Base-by-base conservation (phyloP, 257 asterid genomes). In the Fraxinus pennsylvanica region DNA sequence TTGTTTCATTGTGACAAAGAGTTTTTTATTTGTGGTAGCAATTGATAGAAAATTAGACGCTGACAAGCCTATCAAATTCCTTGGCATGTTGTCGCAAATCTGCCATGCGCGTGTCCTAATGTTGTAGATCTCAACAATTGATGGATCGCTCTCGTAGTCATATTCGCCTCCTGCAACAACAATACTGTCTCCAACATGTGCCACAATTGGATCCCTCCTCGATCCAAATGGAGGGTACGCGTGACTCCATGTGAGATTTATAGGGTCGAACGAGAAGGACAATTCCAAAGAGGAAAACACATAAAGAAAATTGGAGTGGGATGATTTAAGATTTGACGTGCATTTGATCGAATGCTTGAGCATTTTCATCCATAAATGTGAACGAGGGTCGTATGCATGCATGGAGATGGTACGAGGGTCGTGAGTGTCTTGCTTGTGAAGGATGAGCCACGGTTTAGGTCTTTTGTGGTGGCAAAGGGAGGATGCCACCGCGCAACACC, bases 131-230 rank as follows among this genome's bases (percentile, higher is more conserved):
- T 89, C 90, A 5, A 89, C 87, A 0, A 90, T 84, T 21, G 87
- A 52, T 1, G 90, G 89, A 52, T 84, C 86, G 78, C 80, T 84
- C 74, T 87, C 89, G 72, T 82, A 84, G 39, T 86, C 88, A 45
- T 89, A 87, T 6, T 75, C 59, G 74, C 91, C 90, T 0, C 93
- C 93, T 19, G 87, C 93, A 12, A 89, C 45, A 0, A 89, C 30
- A 30, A 89, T 41, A 0, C 36, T 70, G 68, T 81, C 82, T 4
- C 85, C 86, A 5, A 89, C 86, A 12, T 71, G 82, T 27, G 88
- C 88, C 0, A 89, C 88, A 22, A 87, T 69, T 0, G 93, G 93
- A 74, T 89, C 90, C 8, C 22, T 76, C 6, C 91, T 82, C 82
- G 88, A 89, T 5, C 82, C 81, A 9, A 15, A 68, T 1, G 91